A percentile compares a stretch with the other conserved stretches of the same genome.
These are phyloP conservation scores for Ophiostoma himal-ulmi DNA, from an alignment of 2,329 filamentous ascomycete species.

Conservation along the genomic window DNA sequence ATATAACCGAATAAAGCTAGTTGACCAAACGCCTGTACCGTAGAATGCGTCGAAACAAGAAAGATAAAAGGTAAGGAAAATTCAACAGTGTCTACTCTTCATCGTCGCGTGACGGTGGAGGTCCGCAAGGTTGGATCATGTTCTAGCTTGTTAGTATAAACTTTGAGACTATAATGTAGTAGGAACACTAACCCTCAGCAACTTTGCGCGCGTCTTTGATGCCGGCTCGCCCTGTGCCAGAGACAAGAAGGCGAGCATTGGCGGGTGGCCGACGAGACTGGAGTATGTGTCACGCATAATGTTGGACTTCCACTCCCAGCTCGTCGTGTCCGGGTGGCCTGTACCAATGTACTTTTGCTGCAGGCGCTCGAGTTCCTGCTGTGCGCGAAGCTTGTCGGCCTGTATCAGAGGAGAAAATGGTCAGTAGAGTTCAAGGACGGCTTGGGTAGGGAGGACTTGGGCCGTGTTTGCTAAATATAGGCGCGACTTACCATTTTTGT, in stretches of 20 bases:
- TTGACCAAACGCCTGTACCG: background rate
- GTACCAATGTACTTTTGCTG: constrained; percentile 95
- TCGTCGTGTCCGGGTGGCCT: constrained; percentile 91
- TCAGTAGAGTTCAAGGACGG: background rate
- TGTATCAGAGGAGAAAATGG: constrained; percentile 29
- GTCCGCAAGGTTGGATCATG: constrained; percentile 60
- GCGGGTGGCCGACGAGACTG: constrained; percentile 82
- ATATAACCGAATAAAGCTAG: background rate
- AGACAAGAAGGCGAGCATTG: constrained; percentile 80
- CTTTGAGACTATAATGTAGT: too few species aligned
- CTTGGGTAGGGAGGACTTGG: background rate
- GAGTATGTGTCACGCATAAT: constrained; percentile 90
- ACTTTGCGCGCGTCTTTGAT: constrained; percentile 69
- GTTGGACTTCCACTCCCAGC: constrained; percentile 96
- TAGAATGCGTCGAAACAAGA: background rate
- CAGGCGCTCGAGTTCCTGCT: constrained; percentile 94
- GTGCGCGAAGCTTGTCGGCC: constrained; percentile 97
- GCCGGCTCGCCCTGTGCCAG: constrained; percentile 81
- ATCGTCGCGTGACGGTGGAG: constrained; percentile 52
- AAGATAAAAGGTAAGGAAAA: background rate
- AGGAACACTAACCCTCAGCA: constrained; percentile 60
- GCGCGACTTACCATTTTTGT: background rate
- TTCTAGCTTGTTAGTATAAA: constrained; percentile 41
- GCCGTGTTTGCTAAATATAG: background rate
- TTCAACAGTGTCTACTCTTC: constrained; percentile 17